Evolutionary conservation across 2,329 filamentous ascomycete species (phyloP).

Genomic region (Phyllosticta ampelicida): DNA sequence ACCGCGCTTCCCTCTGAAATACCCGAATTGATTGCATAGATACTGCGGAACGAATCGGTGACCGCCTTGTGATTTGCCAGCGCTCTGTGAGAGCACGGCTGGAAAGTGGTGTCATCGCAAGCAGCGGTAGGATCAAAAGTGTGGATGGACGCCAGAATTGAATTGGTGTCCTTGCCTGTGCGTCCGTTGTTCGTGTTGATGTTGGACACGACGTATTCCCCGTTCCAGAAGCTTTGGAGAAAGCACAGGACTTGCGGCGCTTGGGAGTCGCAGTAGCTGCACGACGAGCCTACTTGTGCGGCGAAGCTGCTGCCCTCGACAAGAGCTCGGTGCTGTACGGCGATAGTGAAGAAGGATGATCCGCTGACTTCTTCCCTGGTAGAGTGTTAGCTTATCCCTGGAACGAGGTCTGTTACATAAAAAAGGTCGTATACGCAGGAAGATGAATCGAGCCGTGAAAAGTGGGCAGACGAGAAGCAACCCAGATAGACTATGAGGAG

Average conservation of each 20-base stretch:
- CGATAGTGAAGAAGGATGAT: conserved; percentile 31
- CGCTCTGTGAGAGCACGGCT: conserved; percentile 28
- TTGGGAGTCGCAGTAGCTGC: conserved; percentile 28
- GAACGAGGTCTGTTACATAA: no score
- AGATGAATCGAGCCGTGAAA: neutral
- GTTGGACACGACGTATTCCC: conserved; percentile 28
- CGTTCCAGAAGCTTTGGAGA: conserved; percentile 29
- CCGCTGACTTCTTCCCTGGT: conserved; percentile 31
- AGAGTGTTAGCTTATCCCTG: neutral
- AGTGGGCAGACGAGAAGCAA: neutral
- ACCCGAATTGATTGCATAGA: conserved; percentile 29
- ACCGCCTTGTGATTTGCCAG: conserved; percentile 26
- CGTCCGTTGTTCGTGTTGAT: conserved; percentile 32
- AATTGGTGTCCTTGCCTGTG: conserved; percentile 28
- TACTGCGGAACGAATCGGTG: conserved; percentile 22
- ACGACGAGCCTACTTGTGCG: conserved; percentile 25
- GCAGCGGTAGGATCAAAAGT: conserved; percentile 11
- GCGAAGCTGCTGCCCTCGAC: conserved; percentile 26
- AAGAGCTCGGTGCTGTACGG: conserved; percentile 27
- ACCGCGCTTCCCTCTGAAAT: conserved; percentile 15
- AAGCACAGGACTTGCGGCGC: conserved; percentile 25
- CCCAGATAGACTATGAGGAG: no score
- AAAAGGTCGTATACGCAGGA: neutral
- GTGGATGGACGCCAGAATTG: conserved; percentile 31
- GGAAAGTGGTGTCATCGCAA: conserved; percentile 30